phyloP scores from a whole-genome alignment of 768 basidiomycete species.

The Exidia glandulosa region DNA sequence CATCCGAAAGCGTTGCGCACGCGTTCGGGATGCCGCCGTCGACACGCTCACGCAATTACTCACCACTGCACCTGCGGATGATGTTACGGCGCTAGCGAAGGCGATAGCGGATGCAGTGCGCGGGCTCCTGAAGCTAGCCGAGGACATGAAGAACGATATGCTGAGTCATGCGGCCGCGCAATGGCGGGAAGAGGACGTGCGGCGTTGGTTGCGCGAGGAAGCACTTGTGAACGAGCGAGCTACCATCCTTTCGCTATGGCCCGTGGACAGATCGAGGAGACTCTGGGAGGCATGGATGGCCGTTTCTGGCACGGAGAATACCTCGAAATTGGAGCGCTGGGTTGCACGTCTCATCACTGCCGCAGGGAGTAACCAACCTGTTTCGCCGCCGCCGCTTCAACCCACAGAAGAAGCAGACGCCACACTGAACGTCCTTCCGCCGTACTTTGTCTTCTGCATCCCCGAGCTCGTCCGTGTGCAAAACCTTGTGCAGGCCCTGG shows the following conservation, averaged over 20 bases:
- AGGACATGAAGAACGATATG: constrained; percentile 60
- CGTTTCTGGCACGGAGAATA: constrained; percentile 6
- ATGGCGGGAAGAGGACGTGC: constrained; percentile 55
- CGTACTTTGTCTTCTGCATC: constrained; percentile 50
- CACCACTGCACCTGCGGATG: constrained; percentile 19
- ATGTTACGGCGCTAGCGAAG: constrained; percentile 28
- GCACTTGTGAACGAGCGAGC: constrained; percentile 46
- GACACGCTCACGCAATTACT: constrained; percentile 31
- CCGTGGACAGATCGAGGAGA: constrained; percentile 20
- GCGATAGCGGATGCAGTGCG: constrained; percentile 38
- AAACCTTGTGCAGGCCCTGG: constrained; percentile 60
- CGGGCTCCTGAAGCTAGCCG: constrained; percentile 38
- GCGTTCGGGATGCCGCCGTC: constrained; percentile 45
- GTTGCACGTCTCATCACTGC: constrained; percentile 32
- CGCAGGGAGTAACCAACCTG: neutral
- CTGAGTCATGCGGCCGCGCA: constrained; percentile 48
- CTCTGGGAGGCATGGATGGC: constrained; percentile 16
- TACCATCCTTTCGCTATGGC: constrained; percentile 43
- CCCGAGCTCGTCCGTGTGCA: constrained; percentile 48
- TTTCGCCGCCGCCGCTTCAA: neutral
- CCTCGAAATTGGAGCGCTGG: constrained; percentile 27
- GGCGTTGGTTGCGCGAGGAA: constrained; percentile 35
- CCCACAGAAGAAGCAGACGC: neutral
- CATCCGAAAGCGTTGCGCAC: constrained; percentile 54
- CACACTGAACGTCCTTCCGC: constrained; percentile 40